Evolutionary conservation across 805 yeast species (phyloP).

Genomic region (Candida sithepensis): DNA sequence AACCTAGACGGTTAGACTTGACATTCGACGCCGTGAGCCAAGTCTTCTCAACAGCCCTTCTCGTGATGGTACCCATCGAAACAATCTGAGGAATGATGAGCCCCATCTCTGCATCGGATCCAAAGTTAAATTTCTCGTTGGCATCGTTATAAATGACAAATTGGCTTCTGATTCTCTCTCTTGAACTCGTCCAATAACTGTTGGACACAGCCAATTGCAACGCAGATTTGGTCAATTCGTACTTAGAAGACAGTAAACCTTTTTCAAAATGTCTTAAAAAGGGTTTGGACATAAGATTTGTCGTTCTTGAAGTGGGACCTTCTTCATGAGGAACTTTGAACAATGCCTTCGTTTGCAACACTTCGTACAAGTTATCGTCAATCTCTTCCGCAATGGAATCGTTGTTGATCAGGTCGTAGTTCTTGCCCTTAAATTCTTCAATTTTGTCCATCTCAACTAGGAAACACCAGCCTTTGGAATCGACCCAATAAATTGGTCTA

Average conservation of each 20-base stretch:
- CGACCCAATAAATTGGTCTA: slow-evolving; percentile 77
- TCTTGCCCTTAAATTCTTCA: slow-evolving; percentile 33
- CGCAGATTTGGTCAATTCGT: slow-evolving; percentile 71
- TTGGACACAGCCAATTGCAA: slow-evolving; percentile 73
- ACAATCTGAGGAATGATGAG: slow-evolving; percentile 79
- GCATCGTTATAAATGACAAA: slow-evolving; percentile 65
- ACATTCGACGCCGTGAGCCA: slow-evolving; percentile 98
- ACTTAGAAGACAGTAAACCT: slow-evolving; percentile 67
- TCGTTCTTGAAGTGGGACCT: slow-evolving; percentile 71
- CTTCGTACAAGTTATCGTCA: slow-evolving; percentile 5
- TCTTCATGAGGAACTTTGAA: slow-evolving; percentile 88
- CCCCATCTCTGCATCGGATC: slow-evolving; percentile 39
- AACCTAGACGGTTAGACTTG: slow-evolving; percentile 78
- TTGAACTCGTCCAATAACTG: slow-evolving; percentile 89
- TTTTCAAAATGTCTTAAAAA: slow-evolving; percentile 70
- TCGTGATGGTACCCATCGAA: slow-evolving; percentile 94
- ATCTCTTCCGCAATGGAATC: slow-evolving; percentile 12
- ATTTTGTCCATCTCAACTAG: slow-evolving; percentile 45
- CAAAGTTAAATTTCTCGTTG: slow-evolving; percentile 18
- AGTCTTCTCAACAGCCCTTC: slow-evolving; percentile 94
- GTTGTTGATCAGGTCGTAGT: slow-evolving; percentile 30
- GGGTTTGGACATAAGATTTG: slow-evolving; percentile 73
- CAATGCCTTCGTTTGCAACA: slow-evolving; percentile 21
- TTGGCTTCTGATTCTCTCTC: slow-evolving; percentile 81
- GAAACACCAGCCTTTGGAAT: slow-evolving; percentile 85